A percentile compares a stretch with the other conserved stretches of the same genome.
These are phyloP conservation scores for Leccinum insigne DNA, from an alignment of 1,284 basidiomycete species.

Conservation along the genomic window DNA sequence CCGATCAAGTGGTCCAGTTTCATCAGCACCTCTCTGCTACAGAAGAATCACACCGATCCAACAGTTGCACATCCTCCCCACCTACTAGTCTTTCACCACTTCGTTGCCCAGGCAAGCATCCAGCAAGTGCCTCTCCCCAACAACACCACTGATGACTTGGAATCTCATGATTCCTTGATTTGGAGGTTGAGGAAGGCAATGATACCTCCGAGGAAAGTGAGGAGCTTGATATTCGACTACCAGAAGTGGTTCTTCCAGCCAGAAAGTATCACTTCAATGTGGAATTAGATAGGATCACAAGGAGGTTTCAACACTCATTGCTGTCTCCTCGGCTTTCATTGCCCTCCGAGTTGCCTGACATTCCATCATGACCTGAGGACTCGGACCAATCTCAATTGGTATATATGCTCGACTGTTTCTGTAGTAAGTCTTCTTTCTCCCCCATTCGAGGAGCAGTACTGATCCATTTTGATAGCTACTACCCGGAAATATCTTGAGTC, in stretches of 20 bases:
- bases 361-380: background rate
- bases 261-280: background rate
- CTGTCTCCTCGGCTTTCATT: background rate
- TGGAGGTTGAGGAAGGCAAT: background rate
- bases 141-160: background rate
- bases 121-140: background rate
- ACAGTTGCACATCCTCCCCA: background rate
- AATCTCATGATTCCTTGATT: background rate
- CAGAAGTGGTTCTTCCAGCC: background rate
- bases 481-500: background rate
- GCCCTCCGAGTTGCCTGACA: background rate
- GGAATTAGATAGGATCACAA: background rate
- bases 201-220: background rate
- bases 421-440: background rate
- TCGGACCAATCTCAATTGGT: background rate
- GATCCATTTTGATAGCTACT: background rate
- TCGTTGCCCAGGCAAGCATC: background rate
- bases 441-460: background rate
- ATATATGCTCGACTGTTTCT: background rate
- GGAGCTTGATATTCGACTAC: background rate
- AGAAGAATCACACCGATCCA: background rate
- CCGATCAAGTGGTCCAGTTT: background rate
- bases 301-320: background rate
- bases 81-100: background rate
- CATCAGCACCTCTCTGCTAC: background rate